Evolutionary conservation across 306 rosid genomes (phyloP).

Genomic region (Astragalus membranaceus): DNA sequence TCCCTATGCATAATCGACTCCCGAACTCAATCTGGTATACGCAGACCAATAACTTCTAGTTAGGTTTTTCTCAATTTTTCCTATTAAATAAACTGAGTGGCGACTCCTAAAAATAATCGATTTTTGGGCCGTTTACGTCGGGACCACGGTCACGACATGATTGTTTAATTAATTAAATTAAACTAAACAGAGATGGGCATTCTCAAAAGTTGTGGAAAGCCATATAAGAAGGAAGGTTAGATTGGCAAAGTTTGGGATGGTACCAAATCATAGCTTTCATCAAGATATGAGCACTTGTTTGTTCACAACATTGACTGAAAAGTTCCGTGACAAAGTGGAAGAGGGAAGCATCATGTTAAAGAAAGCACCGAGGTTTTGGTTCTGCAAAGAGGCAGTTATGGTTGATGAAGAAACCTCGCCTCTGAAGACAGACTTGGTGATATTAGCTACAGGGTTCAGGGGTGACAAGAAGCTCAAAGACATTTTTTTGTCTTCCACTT

Average conservation of each 20-base stretch:
- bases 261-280: constrained; percentile 52
- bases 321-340: constrained; percentile 49
- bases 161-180: too few species aligned
- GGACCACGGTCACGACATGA: too few species aligned
- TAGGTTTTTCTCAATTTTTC: too few species aligned
- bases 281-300: constrained; percentile 39
- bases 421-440: constrained; percentile 42
- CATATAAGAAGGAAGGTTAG: constrained; percentile 33
- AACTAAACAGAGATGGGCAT: constrained; percentile 42
- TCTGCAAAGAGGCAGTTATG: constrained; percentile 46
- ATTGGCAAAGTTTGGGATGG: constrained; percentile 56
- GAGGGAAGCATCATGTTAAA: constrained; percentile 61
- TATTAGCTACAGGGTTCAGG: constrained; percentile 54
- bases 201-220: constrained; percentile 60
- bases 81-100: too few species aligned
- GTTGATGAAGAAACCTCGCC: constrained; percentile 34
- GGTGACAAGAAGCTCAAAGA: constrained; percentile 61
- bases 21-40: too few species aligned
- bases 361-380: constrained; percentile 38
- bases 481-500: constrained; percentile 44
- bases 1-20: too few species aligned
- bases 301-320: constrained; percentile 35
- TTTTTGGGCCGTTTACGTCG: too few species aligned
- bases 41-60: too few species aligned
- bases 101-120: too few species aligned